Conservation (phyloP, 2,329 filamentous ascomycete genomes). For the Ceratocystis albifundus region DNA sequence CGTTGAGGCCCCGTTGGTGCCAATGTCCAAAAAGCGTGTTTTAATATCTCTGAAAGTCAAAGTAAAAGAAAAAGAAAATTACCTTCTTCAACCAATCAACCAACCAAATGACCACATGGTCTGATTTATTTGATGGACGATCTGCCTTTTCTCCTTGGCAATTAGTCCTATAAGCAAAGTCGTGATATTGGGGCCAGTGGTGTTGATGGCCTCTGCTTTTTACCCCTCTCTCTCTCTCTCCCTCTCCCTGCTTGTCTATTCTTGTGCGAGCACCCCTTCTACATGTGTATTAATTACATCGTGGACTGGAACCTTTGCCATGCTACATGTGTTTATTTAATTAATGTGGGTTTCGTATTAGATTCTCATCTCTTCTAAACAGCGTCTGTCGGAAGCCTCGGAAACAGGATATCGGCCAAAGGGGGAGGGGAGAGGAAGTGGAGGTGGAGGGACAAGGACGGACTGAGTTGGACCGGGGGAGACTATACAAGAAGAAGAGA, state of each 20-base stretch:
- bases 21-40: background rate
- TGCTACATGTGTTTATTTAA: no score
- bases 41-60: background rate
- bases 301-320: background rate
- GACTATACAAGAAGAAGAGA: background rate
- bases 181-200: background rate
- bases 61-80: no score
- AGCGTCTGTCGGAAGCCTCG: background rate
- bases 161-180: background rate
- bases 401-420: background rate
- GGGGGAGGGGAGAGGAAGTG: no score
- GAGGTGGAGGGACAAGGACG: no score
- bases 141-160: background rate
- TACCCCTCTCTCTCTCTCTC: background rate
- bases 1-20: background rate
- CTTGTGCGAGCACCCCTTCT: no score
- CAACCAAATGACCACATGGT: background rate
- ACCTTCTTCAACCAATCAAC: no score
- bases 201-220: no score
- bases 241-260: no score
- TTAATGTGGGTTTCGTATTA: no score
- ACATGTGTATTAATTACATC: background rate
- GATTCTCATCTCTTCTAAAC: background rate
- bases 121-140: constrained; percentile 6
- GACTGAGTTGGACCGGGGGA: background rate